phyloP scores from a whole-genome alignment of 176 grass and related monocot genomes.

The Triticum timopheevii region DNA sequence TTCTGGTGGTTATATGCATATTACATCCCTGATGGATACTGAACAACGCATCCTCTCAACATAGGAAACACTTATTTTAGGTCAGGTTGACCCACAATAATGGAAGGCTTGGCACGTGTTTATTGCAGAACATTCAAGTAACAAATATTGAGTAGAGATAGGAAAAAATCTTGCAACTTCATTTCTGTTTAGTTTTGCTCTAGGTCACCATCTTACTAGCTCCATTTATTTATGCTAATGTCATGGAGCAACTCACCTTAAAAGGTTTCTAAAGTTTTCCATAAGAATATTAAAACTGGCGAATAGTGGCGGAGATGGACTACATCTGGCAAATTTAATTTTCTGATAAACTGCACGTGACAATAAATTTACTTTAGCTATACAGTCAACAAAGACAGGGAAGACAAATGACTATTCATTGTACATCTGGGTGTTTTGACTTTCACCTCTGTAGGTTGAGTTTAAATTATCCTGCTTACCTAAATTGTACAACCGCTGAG shows the following conservation, averaged over 20 bases:
- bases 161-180: background rate
- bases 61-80: background rate
- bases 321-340: background rate
- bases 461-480: background rate
- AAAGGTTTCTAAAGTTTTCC: background rate
- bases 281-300: background rate
- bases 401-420: background rate
- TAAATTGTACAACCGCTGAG: background rate
- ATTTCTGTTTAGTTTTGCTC: background rate
- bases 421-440: background rate
- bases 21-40: background rate
- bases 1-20: background rate
- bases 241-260: background rate
- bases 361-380: background rate
- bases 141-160: background rate
- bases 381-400: background rate
- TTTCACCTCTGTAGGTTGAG: background rate
- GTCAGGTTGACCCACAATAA: background rate
- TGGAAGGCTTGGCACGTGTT: background rate
- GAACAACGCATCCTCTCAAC: background rate
- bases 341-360: background rate
- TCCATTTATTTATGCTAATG: slow-evolving; percentile 2
- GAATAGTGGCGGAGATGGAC: background rate
- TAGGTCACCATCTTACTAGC: background rate
- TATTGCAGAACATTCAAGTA: slow-evolving; percentile 2